Evolutionary conservation across 371 early-diverging fungal species (phyloP), one percentile per base, ranked within the genome.

Genomic region (Cokeromyces recurvatus): DNA sequence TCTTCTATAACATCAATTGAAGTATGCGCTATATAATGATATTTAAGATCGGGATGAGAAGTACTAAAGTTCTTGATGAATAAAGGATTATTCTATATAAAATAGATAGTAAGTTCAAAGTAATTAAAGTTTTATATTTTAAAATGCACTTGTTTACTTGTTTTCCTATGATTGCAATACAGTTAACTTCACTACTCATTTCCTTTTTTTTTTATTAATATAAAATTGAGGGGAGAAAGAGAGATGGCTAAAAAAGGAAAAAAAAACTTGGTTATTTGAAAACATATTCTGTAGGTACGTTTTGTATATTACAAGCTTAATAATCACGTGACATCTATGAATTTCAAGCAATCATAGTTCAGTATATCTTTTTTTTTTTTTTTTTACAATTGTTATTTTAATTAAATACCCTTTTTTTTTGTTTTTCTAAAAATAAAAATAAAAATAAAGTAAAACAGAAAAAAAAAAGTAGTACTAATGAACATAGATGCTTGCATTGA

Each of bases 1-100:
- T 91, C 92, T 55, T 92, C 94, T 55, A 91, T 86, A 5, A 90
- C 81, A 62, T 94, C 92, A 53, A 85, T 84, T 0, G 91, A 85
- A 0, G 91, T 92, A 50, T 92, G 91, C 23, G 89, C 89, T 64
- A 92, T 70, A 59, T 89, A 92, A 64, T 91, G 90, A 64, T 84
- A 91, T 59, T 90, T 89, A 32, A 91, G 77, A 60, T 90, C 89
- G 12, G 85, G 81, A 57, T 90, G 86, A 34, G 75, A 66, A 11
- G 72, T 58, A 43, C 78, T 84, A 59, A 87, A 90, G 64, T 81
- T 86, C 51, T 83, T 82, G 46, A 91, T 77, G 66, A 78, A 90
- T 19, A 94, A 56, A 2, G 94, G 94, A 63, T 89, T 90, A 66
- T 89, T 91, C 84, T 90, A 59, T 16, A 42, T n/a, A 38, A 38